Percentiles rank a stretch among this genome's conserved stretches.
Conservation (phyloP, 192 early-diverging fungal genomes). For the Mortierella alpina region DNA sequence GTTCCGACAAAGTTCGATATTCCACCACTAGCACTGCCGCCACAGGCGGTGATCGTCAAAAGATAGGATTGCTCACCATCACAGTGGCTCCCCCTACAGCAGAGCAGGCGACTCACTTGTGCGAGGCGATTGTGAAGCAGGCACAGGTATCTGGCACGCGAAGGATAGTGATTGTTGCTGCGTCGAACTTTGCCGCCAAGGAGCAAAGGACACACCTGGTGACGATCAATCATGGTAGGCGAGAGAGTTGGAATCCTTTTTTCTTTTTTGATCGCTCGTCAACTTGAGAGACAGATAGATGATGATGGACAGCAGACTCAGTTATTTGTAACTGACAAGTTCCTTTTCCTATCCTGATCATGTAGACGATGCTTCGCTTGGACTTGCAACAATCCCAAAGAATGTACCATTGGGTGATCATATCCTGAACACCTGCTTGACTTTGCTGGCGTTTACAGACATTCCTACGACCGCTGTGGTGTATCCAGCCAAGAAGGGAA, state of each 20-base stretch:
- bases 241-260: neutral
- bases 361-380: neutral
- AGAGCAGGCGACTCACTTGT: conserved; percentile 32
- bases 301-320: neutral
- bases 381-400: conserved; percentile 12
- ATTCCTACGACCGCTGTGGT: conserved; percentile 31
- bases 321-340: neutral
- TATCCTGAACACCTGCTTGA: conserved; percentile 31
- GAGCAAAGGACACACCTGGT: conserved; percentile 5
- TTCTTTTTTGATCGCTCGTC: too few relatives aligned
- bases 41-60: neutral
- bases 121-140: conserved; percentile 41
- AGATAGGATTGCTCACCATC: conserved; percentile 23
- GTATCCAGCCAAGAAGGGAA: conserved; percentile 42
- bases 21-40: neutral
- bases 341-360: conserved; percentile 1
- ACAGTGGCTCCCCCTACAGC: conserved; percentile 22
- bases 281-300: neutral
- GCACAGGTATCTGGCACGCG: conserved; percentile 19
- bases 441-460: conserved; percentile 19
- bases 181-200: conserved; percentile 26
- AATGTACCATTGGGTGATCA: conserved; percentile 34
- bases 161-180: conserved; percentile 28
- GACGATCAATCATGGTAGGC: conserved; percentile 22
- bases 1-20: neutral